Evolutionary conservation across 192 early-diverging fungal species (phyloP).

Genomic region (Entrophospora sp.): DNA sequence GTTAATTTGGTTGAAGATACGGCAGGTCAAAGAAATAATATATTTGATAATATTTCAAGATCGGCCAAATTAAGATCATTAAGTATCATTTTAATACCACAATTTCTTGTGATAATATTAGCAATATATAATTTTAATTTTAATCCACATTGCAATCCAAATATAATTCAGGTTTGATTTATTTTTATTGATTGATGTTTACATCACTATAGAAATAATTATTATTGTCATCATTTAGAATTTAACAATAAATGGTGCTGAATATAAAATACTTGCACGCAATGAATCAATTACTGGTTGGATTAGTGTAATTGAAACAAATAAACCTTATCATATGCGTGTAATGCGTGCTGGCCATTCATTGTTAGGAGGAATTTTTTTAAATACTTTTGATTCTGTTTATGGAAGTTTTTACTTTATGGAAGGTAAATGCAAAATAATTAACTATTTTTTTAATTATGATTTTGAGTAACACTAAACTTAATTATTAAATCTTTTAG

Average conservation of each 20-base stretch:
- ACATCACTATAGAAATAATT: no score
- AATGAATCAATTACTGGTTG: constrained; percentile 79
- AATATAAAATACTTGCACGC: constrained; percentile 48
- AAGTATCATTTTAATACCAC: constrained; percentile 20
- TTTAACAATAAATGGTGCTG: constrained; percentile 14
- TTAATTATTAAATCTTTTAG: constrained; percentile 6
- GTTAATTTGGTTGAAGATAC: constrained; percentile 33
- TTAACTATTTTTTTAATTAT: no score
- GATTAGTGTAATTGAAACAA: constrained; percentile 50
- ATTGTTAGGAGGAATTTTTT: constrained; percentile 76
- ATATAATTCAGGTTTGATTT: constrained; percentile 35
- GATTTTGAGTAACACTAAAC: no score
- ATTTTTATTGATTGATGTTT: no score
- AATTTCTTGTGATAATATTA: constrained; percentile 26
- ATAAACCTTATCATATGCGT: constrained; percentile 47
- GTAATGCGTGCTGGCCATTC: constrained; percentile 83
- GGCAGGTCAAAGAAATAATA: constrained; percentile 20
- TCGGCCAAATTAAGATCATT: background rate
- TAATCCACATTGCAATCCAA: constrained; percentile 44
- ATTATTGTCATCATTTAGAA: constrained; percentile 7
- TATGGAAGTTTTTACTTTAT: constrained; percentile 79
- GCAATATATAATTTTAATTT: constrained; percentile 30
- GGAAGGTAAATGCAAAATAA: constrained; percentile 44
- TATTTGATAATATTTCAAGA: background rate
- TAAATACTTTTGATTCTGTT: constrained; percentile 55